Base-by-base conservation (phyloP, 345 rosid species). In the Capsella bursapastoris region DNA sequence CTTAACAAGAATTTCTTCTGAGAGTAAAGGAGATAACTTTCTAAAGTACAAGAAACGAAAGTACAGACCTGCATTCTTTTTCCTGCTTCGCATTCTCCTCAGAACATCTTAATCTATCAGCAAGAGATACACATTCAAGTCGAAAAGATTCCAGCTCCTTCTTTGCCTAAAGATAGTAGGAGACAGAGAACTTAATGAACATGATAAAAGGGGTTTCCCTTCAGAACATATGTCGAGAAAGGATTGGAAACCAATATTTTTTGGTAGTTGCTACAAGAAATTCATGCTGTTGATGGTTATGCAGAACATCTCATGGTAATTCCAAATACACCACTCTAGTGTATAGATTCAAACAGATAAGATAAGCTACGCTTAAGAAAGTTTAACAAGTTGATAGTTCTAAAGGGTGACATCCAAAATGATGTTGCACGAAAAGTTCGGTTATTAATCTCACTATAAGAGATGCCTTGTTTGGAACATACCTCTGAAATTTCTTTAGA, bases 21-120 rank as follows among this genome's bases (percentile, higher is more conserved):
- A 64, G 51, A 43, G 35, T 2, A 15, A 44, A 37, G 34, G n/a
- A 29, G n/a, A 48, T 4, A 38, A 66, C 15, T 38, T 38, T 40
- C 47, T 38, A 58, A 58, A 59, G 67, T 28, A 27, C 16, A 35
- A 75, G 61, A 59, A 66, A 58, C 8, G 4, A 16, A 28, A 65
- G 4, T 31, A 79, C 79, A 61, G 81, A 93, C 98, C 98, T 89
- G 90, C 78, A 47, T 35, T 79, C 69, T 75, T 75, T 84, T 84
- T 81, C 88, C 75, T 32, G 48, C 76, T 78, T 81, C 10, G 58
- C 78, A 68, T 71, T 80, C 74, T 84, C 87, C 76, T 86, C 88
- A 6, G 48, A 75, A 61, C 65, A 64, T 40, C 75, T 22, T 61
- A 90, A 72, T 72, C 49, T 76, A 76, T 86, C 90, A 57, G 72